A percentile compares a stretch with the other conserved stretches of the same genome.
These are phyloP conservation scores for Paraphaeosphaeria sporulosa DNA, from an alignment of 2,329 filamentous ascomycete genomes.

Conservation along the genomic window DNA sequence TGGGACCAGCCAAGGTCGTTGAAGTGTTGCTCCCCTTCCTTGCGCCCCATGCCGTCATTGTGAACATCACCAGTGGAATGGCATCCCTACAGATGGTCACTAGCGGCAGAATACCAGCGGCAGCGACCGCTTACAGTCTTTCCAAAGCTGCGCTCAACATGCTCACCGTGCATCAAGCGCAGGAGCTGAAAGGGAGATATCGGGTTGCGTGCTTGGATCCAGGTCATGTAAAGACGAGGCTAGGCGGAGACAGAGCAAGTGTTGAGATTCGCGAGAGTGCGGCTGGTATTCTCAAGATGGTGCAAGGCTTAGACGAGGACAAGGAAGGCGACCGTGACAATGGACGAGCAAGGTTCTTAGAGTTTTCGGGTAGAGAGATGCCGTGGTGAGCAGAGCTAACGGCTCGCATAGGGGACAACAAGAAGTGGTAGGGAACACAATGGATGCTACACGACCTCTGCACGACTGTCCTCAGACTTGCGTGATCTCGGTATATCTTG, in stretches of 20 bases:
- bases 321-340: slow-evolving; percentile 4
- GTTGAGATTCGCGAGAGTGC: slow-evolving; percentile 18
- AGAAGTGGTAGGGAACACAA: too few species aligned
- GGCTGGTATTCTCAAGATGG: slow-evolving; percentile 11
- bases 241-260: slow-evolving; percentile 15
- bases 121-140: slow-evolving; percentile 16
- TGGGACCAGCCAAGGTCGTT: slow-evolving; percentile 48
- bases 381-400: slow-evolving; percentile 14
- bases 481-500: too few species aligned
- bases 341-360: slow-evolving; percentile 14
- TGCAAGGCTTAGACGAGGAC: slow-evolving; percentile 6
- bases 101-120: background rate
- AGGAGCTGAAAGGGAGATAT: slow-evolving; percentile 13
- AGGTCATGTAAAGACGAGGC: slow-evolving; percentile 18
- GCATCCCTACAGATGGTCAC: slow-evolving; percentile 14
- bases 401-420: too few species aligned
- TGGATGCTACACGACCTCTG: too few species aligned
- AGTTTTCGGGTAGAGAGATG: slow-evolving; percentile 16
- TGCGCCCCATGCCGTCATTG: slow-evolving; percentile 40
- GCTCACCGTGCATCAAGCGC: slow-evolving; percentile 17
- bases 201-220: slow-evolving; percentile 16
- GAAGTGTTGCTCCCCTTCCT: slow-evolving; percentile 49
- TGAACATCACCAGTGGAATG: slow-evolving; percentile 45
- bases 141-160: slow-evolving; percentile 19
- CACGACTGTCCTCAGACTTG: too few species aligned